Evolutionary conservation across 345 rosid species (phyloP).

Genomic region (Eutrema japonicum): DNA sequence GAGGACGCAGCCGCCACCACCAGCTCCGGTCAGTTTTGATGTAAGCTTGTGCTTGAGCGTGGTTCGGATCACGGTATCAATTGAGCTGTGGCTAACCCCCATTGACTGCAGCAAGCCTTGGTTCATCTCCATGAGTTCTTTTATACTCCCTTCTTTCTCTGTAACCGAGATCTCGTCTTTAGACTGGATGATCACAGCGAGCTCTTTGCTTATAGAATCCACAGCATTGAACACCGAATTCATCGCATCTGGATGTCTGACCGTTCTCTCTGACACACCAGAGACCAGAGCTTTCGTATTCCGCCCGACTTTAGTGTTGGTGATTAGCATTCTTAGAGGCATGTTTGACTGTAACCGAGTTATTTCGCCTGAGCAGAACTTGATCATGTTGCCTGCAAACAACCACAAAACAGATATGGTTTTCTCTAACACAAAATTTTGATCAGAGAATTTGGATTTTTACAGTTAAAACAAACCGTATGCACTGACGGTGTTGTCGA

Average conservation of each 20-base stretch:
- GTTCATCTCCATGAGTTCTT: constrained; percentile 91
- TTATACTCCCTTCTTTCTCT: constrained; percentile 69
- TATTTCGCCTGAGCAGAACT: constrained; percentile 75
- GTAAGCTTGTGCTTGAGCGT: constrained; percentile 78
- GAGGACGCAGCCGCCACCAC: constrained; percentile 94
- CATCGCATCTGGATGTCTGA: constrained; percentile 77
- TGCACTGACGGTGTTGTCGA: constrained; percentile 96
- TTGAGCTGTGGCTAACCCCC: constrained; percentile 92
- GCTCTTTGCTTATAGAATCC: constrained; percentile 76
- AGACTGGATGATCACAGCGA: constrained; percentile 62
- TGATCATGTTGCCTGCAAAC: constrained; percentile 83
- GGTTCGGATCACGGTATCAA: constrained; percentile 74
- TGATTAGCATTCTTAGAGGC: constrained; percentile 83
- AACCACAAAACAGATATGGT: constrained; percentile 6
- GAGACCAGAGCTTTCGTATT: constrained; percentile 91
- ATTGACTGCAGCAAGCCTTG: constrained; percentile 89
- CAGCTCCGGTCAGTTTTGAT: constrained; percentile 95
- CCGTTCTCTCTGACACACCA: constrained; percentile 79
- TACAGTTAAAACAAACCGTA: constrained; percentile 71
- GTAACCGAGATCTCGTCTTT: constrained; percentile 53
- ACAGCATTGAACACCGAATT: constrained; percentile 72
- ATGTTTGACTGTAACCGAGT: constrained; percentile 59
- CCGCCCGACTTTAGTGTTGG: constrained; percentile 87
- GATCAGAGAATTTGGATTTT: constrained; percentile 1
- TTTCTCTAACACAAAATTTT: not conserved